Evolutionary conservation across 805 yeast species (phyloP).

Genomic region (Pichia californica): DNA sequence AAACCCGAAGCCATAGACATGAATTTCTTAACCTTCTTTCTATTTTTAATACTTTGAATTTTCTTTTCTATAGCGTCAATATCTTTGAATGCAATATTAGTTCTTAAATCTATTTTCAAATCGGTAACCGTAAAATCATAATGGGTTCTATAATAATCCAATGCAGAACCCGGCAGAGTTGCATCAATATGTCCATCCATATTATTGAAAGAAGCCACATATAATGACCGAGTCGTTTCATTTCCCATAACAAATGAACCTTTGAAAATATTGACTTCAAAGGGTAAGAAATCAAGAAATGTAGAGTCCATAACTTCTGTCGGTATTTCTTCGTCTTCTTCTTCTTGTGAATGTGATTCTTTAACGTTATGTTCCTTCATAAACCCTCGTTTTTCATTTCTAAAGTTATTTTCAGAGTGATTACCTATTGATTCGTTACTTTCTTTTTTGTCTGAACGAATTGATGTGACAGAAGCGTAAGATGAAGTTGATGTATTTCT

Average conservation of each 20-base stretch:
- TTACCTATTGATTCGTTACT: background rate
- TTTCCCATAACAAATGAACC: conserved; percentile 82
- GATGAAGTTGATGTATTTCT: conserved; percentile 8
- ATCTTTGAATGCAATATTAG: conserved; percentile 59
- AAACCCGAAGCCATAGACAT: conserved; percentile 5
- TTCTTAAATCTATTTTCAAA: conserved; percentile 55
- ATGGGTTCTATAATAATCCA: conserved; percentile 52
- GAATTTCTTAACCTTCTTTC: conserved; percentile 1
- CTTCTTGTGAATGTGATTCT: too few species aligned
- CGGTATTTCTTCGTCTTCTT: background rate
- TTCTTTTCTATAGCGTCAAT: conserved; percentile 7
- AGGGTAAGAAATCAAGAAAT: conserved; percentile 46
- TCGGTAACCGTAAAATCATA: conserved; percentile 41
- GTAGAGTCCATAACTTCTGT: conserved; percentile 10
- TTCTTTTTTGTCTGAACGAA: background rate
- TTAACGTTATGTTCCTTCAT: too few species aligned
- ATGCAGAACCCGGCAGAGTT: conserved; percentile 33
- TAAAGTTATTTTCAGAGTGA: background rate
- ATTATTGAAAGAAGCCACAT: conserved; percentile 52
- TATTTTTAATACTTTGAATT: conserved; percentile 1
- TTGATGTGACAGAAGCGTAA: background rate
- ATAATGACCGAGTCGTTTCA: conserved; percentile 62
- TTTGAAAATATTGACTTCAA: conserved; percentile 50
- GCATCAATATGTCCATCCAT: conserved; percentile 57
- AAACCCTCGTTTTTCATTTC: background rate